phyloP scores from a whole-genome alignment of 2,329 filamentous ascomycete species.

The Fusarium proliferatum region DNA sequence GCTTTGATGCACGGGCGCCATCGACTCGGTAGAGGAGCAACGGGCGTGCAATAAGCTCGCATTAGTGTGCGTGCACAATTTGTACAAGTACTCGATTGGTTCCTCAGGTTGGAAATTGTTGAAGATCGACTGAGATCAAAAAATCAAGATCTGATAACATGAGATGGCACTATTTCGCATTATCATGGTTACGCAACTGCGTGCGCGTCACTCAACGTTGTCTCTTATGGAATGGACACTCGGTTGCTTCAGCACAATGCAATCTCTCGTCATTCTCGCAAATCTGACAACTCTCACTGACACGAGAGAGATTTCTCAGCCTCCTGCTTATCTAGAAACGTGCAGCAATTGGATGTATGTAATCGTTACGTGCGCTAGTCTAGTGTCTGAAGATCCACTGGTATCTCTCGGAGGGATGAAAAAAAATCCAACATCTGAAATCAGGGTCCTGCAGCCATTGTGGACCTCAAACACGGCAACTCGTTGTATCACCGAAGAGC shows the following conservation, averaged over 20 bases:
- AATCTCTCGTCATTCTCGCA: background rate
- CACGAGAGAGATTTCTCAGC: constrained; percentile 2
- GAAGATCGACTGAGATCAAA: background rate
- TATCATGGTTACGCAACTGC: background rate
- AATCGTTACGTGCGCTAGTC: constrained; percentile 40
- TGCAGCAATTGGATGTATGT: constrained; percentile 37
- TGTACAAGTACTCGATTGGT: background rate
- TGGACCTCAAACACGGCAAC: constrained; percentile 28
- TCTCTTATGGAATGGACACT: background rate
- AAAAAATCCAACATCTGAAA: constrained; percentile 27
- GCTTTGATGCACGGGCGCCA: constrained; percentile 21
- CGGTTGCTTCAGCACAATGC: background rate
- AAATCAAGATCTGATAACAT: background rate
- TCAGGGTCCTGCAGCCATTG: constrained; percentile 39
- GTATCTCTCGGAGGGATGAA: constrained; percentile 14
- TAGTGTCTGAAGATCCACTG: constrained; percentile 30
- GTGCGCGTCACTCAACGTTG: background rate
- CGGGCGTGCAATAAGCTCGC: constrained; percentile 24
- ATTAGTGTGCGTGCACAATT: constrained; percentile 6
- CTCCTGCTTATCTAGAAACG: constrained; percentile 27
- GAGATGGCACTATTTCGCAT: background rate
- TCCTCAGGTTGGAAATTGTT: background rate
- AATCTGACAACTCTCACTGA: background rate
- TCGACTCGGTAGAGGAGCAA: constrained; percentile 28
- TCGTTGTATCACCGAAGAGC: constrained; percentile 43